Evolutionary conservation across 2,329 filamentous ascomycete species (phyloP), one percentile per base, ranked within the genome.

Genomic region (Paracoccidioides brasiliensis): DNA sequence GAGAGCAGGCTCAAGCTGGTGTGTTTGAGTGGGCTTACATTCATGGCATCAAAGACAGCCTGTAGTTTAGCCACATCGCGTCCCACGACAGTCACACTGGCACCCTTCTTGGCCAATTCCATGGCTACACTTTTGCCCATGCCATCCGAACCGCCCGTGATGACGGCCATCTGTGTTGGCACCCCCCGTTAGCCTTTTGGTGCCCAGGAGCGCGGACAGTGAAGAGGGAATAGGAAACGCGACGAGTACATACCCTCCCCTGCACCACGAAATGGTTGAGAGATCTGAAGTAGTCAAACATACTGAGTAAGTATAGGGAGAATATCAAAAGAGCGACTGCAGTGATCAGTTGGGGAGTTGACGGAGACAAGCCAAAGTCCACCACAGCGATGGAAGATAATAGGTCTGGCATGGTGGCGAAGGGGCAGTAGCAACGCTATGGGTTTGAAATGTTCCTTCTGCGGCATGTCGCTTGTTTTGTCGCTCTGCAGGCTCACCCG

Each of bases 81-180:
- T 12, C 91, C 85, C 52, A 96, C 84, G 60, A 97, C 83, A 59
- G 95, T 81, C 55, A 98, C 69, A 69, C 90, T 88, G 57, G 93
- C 91, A 49, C 93, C 93, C 69, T 90, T 90, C 52, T 80, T 75
- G 2, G 91, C 80, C 46, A 98, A 81, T 61, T 90, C 78, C 53
- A 81, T 78, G 4, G 85, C 90, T 22, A 84, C 81, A 53, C 82
- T 82, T 62, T 84, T 82, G 57, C 93, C 93, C 85, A 96, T 88
- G 56, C 93, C 93, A 67, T 96, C 88, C 0, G 93, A 96, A 37
- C 85, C 90, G 49, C 93, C 93, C 0, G 93, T 98, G 53, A 98
- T 76, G 55, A 97, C 76, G 53, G 94, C 78, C 2, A 90, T 95
- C 90, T 95, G 63, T 8, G 22, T 22, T 22, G 22, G 22, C 15